Evolutionary conservation across 805 yeast species (phyloP).

Genomic region (Metschnikowia peoriensis): DNA sequence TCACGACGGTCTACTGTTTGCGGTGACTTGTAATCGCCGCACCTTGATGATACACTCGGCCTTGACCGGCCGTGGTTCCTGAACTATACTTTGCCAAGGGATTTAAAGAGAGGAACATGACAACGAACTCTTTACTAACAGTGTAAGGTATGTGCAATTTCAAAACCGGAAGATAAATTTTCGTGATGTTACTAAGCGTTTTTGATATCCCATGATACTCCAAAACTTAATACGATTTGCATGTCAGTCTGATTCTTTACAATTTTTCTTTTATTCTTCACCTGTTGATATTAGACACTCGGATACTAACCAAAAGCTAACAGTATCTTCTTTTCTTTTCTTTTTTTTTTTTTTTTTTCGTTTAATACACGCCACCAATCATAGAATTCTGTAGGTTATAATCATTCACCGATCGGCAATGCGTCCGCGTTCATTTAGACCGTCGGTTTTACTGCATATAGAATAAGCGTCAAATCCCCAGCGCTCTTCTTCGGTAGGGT

Average conservation of each 20-base stretch:
- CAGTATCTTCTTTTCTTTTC: not conserved
- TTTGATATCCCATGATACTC: constrained; percentile 25
- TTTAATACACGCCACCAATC: not conserved
- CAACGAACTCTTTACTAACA: not conserved
- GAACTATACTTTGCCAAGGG: constrained; percentile 20
- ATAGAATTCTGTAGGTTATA: not conserved
- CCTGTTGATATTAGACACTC: not conserved
- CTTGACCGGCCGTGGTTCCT: constrained; percentile 56
- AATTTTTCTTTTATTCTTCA: not conserved
- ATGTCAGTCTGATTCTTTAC: constrained; percentile 38
- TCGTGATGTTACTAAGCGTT: constrained; percentile 14
- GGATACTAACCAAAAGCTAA: constrained; percentile 6
- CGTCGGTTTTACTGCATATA: not conserved
- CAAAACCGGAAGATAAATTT: not conserved
- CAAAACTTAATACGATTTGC: constrained; percentile 36
- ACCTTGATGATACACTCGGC: constrained; percentile 46
- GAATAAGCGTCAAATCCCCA: not conserved
- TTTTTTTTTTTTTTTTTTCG: not conserved
- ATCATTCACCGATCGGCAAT: too few relatives aligned
- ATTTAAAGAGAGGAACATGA: not conserved
- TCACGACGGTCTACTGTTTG: constrained; percentile 55
- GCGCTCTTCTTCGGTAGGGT: not conserved
- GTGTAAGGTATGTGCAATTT: constrained; percentile 9
- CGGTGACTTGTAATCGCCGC: constrained; percentile 43
- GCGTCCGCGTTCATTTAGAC: too few relatives aligned